Evolutionary conservation across 2,329 filamentous ascomycete species (phyloP).

Genomic region (Penicillium janthinellum): DNA sequence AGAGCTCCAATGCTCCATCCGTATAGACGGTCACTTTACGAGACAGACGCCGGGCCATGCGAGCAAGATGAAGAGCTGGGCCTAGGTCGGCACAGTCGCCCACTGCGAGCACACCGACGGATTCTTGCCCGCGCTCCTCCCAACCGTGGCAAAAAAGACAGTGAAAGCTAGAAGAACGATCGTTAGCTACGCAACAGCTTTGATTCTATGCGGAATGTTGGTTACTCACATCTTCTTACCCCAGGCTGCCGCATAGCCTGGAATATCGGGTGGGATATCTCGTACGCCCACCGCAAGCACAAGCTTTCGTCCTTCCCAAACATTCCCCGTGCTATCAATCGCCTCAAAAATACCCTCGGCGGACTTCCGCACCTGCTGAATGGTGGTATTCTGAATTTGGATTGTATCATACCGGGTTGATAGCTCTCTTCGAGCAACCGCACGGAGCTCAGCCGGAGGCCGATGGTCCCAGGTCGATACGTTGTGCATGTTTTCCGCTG

Average conservation of each 20-base stretch:
- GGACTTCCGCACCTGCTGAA: not conserved
- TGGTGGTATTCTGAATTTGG: not conserved
- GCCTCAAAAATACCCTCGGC: not conserved
- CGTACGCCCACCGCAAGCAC: not conserved
- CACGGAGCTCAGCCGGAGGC: conserved; percentile 36
- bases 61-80: not conserved
- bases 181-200: not conserved
- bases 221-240: not conserved
- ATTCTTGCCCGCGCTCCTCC: conserved; percentile 55
- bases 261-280: not conserved
- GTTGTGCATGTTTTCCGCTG: conserved; percentile 50
- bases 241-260: not conserved
- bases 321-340: not conserved
- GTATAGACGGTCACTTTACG: not conserved
- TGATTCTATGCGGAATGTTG: not conserved
- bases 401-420: conserved; percentile 37
- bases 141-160: conserved; percentile 64
- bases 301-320: not conserved
- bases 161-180: conserved; percentile 49
- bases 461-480: conserved; percentile 43
- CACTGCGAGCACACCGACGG: conserved; percentile 34
- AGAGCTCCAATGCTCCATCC: not conserved
- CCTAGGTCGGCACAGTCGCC: not conserved
- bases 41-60: not conserved
- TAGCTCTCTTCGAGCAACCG: conserved; percentile 38